Base-by-base conservation (phyloP, 1,139 yeast genomes). In the Blastobotrys ciferrii region DNA sequence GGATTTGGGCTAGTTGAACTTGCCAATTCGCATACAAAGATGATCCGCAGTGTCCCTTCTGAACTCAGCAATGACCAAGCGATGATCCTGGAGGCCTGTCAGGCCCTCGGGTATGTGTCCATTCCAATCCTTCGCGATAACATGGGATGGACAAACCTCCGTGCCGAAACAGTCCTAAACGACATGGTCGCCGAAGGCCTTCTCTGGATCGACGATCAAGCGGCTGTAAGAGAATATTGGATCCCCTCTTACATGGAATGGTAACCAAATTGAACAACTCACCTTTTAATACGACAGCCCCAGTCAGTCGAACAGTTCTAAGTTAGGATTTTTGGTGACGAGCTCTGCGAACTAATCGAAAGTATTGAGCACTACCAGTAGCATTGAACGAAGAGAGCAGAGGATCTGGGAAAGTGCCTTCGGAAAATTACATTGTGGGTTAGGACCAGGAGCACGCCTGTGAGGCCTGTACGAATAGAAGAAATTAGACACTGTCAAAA, bases 181-280 rank as follows among this genome's bases (percentile, higher is more conserved):
- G 94, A 86, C 51, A 82, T 89, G 87, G 84, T 88, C 2, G 74
- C 84, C 61, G 77, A 77, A 45, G 96, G 97, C 9, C 72, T 87
- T 44, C 69, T 89, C 20, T 89, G 98, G 98, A 71, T 88, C 1
- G 98, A 89, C 61, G 65, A 67, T 2, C 86, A 80, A 58, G 81
- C 76, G 9, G 69, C 68, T 0, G 88, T 81, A 54, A 65, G 66
- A 25, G 76, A 74, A 56, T 87, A 77, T 61, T 87, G 95, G 95
- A 72, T 74, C 33, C 78, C 83, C 31, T 68, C 78, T 9, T 75
- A 78, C 78, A 73, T 75, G 33, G 58, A 48, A 14, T 41, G 31
- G 32, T 28, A 23, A 9, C 28, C 28, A 9, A 23, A 5, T 9
- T 23, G 9, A 5, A 9, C 9, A 23, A n/a, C n/a, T n/a, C n/a